Percentiles rank a stretch among this genome's conserved stretches.
phyloP scores from a whole-genome alignment of 257 asterid species.

The Scutellaria barbata region DNA sequence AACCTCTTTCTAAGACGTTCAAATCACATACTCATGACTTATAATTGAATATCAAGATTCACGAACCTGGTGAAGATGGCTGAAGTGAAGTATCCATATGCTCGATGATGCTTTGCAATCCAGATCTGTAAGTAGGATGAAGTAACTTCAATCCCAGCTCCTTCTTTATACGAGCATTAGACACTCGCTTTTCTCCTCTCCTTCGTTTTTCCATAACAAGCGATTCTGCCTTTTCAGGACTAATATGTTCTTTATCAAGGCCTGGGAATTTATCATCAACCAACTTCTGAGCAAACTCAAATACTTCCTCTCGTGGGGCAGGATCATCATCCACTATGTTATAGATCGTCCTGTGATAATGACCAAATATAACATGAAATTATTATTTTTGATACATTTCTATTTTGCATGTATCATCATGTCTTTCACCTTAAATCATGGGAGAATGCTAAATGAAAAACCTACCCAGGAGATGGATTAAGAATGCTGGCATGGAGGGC shows the following conservation, averaged over 20 bases:
- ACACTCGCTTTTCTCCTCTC: slow-evolving; percentile 78
- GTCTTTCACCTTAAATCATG: neutral
- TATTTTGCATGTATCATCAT: neutral
- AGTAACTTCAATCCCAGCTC: slow-evolving; percentile 70
- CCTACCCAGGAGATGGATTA: slow-evolving; percentile 63
- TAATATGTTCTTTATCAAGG: slow-evolving; percentile 26
- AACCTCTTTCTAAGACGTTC: neutral
- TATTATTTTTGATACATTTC: neutral
- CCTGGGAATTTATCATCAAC: slow-evolving; percentile 64
- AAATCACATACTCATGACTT: neutral
- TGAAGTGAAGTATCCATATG: slow-evolving; percentile 35
- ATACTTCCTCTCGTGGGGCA: slow-evolving; percentile 75
- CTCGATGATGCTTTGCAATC: slow-evolving; percentile 65
- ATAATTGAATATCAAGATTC: neutral
- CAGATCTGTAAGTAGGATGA: slow-evolving; percentile 75
- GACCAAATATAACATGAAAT: neutral
- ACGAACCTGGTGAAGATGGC: slow-evolving; percentile 33
- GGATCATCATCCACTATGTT: slow-evolving; percentile 90
- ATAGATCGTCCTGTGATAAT: slow-evolving; percentile 58
- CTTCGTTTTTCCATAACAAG: slow-evolving; percentile 30
- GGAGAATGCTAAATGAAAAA: slow-evolving; percentile 1
- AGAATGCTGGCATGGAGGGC: slow-evolving; percentile 72
- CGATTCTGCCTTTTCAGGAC: slow-evolving; percentile 42
- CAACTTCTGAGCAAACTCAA: slow-evolving; percentile 64
- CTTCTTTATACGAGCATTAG: slow-evolving; percentile 70